Base-by-base conservation (phyloP, 2,329 filamentous ascomycete species). In the Dactylellina leptospora region DNA sequence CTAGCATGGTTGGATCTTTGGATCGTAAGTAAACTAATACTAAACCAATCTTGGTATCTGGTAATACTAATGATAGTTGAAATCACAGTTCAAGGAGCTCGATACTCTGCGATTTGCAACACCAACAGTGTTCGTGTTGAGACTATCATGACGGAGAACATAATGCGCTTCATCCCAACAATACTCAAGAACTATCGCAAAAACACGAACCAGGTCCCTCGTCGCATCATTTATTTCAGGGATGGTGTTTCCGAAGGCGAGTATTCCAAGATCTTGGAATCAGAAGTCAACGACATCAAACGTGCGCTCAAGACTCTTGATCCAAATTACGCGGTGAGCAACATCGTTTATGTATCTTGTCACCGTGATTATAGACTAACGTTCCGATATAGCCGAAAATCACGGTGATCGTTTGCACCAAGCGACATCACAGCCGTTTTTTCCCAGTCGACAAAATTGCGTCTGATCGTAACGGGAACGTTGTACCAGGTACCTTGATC, bases 341-440 rank as follows among this genome's bases (percentile, higher is more conserved):
- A 38, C 20, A 10, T 27, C 16, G 6, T 16, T 11, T 77, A 74
- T 75, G 18, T 40, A 5, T 40, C 36, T 3, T 6, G 11, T 40
- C 36, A 16, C 10, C 13, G 11, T 40, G 25, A 58, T 10, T 10
- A n/a, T n/a, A 25, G 20, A 18, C 54, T 64, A 42, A 64, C 23
- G n/a, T 30, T 1, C 25, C 10, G 4, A n/a, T n/a, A 22, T 28
- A 80, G 11, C 85, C 90, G 1, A 90, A 90, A 78, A 88, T 97
- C 77, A 92, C 92, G 0, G 92, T 96, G 9, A 86, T 96, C 40
- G 85, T 97, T 47, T 93, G 91, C 0, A 93, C 91, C 0, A 99
- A 99, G 84, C 90, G 95, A 2, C 95, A 99, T 76, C 93, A 97
- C 77, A 88, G 96, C 58, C 90, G 95, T 13, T 92, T 96, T 79